phyloP scores from a whole-genome alignment of 139 green algal genomes.

The Chlamydomonas sp. region DNA sequence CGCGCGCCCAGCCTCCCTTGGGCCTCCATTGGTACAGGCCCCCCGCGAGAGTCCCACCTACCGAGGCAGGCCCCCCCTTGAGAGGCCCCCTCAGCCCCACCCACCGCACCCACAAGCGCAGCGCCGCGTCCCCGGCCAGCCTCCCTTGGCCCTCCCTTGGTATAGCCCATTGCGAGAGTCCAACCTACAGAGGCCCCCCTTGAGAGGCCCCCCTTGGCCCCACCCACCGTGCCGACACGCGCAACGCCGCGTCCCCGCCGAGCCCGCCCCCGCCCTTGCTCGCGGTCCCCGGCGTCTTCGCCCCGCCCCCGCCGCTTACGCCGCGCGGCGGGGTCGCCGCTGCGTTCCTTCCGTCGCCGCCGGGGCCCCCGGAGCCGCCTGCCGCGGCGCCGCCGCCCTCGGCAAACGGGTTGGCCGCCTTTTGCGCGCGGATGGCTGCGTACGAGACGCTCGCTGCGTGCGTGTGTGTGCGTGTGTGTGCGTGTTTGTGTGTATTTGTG shows the following conservation, averaged over 20 bases:
- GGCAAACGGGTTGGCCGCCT: slow-evolving; percentile 20
- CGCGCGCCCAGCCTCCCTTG: neutral
- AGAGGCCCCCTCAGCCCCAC: too few species aligned
- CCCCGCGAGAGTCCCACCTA: too few species aligned
- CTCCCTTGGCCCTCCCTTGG: neutral
- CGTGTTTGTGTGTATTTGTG: too few species aligned
- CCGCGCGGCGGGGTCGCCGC: neutral
- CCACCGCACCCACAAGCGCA: neutral
- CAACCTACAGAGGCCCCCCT: too few species aligned
- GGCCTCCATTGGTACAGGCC: neutral
- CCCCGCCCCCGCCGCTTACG: neutral
- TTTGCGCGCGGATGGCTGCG: slow-evolving; percentile 8
- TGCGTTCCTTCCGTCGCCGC: neutral
- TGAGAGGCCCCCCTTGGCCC: too few species aligned
- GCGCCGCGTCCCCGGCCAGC: slow-evolving; percentile 7
- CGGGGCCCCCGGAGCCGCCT: neutral
- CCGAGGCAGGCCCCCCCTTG: too few species aligned
- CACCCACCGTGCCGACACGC: neutral
- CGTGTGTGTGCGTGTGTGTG: too few species aligned
- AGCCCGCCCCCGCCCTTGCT: neutral
- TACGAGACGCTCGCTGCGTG: slow-evolving; percentile 19
- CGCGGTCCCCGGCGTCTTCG: slow-evolving; percentile 12
- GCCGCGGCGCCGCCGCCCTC: neutral
- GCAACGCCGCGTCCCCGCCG: slow-evolving; percentile 1
- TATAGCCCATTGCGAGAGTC: too few species aligned